Conservation (phyloP, 2,329 filamentous ascomycete genomes). For the Diaporthe capsici region DNA sequence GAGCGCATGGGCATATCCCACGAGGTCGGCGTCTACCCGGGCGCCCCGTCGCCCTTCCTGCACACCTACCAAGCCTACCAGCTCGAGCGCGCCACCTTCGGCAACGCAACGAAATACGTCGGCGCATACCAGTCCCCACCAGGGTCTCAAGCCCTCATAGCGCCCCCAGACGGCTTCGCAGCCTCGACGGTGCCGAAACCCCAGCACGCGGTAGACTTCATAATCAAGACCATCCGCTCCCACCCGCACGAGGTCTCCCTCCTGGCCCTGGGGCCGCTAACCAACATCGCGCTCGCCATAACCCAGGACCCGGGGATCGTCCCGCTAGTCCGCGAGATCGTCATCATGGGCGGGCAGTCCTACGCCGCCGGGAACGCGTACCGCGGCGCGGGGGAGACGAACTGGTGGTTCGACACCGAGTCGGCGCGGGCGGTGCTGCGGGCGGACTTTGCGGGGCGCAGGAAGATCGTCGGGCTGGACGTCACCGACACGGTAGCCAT, state of each 20-base stretch:
- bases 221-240: neutral
- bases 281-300: constrained; percentile 19
- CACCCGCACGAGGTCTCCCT: constrained; percentile 12
- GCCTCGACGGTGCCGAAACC: neutral
- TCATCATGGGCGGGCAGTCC: constrained; percentile 15
- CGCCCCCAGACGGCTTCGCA: constrained; percentile 8
- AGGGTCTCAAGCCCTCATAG: neutral
- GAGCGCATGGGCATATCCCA: neutral
- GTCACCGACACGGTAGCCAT: constrained; percentile 18
- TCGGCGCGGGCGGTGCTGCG: constrained; percentile 7
- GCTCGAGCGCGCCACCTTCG: neutral
- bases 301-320: neutral
- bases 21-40: neutral
- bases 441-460: neutral
- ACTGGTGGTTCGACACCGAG: constrained; percentile 29
- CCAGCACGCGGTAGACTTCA: constrained; percentile 2
- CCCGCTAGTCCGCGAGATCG: neutral
- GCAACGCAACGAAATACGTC: neutral
- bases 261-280: constrained; percentile 1
- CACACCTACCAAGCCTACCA: constrained; percentile 5
- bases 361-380: constrained; percentile 16
- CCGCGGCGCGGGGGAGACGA: constrained; percentile 3
- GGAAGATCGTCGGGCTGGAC: neutral
- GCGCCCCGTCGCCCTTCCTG: neutral
- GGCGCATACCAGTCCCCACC: neutral